Evolutionary conservation across 2,329 filamentous ascomycete species (phyloP), one percentile per base, ranked within the genome.

Genomic region (Chaetomiaceae sp.): DNA sequence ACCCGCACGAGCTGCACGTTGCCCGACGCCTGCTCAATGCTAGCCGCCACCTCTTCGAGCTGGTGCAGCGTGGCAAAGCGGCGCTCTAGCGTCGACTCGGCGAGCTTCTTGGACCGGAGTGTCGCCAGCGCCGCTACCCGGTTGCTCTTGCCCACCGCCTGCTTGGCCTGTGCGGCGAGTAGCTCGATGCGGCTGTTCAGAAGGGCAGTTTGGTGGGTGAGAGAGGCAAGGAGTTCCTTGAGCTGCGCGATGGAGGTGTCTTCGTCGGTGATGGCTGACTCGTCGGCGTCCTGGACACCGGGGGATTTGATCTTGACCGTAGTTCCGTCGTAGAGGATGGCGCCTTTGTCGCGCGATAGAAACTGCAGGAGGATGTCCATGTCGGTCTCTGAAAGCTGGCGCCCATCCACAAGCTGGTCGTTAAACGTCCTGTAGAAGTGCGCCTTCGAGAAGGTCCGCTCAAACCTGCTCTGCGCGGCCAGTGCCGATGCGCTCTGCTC

Each of bases 241-340:
- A 98, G 77, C 15, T 85, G 85, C 1, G 89, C 89, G 52, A 96
- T 87, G 1, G 87, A 85, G 4, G 73, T 71, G 66, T 98, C 93
- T 58, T 94, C 84, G 47, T 82, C 71, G 1, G 86, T 86, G 53
- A 97, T 83, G 0, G 58, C 56, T 1, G 60, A n/a, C n/a, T n/a
- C n/a, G n/a, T n/a, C 49, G 36, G 69, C 65, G 42, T 78, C 58
- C 3, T 59, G 49, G 6, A 55, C 58, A 3, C 72, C 69, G 0
- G 75, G 62, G 0, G 67, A 66, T 57, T 79, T 84, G 63, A 97
- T 83, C 62, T 86, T 90, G 56, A 98, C 75, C 0, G 82, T 87
- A 54, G 80, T 67, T 4, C 77, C 79, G 58, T 88, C 82, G 56
- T 73, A 81, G 40, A 68, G 72, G 27, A 81, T 67, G 32, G 74